Percentiles rank a stretch among this genome's conserved stretches.
These are phyloP conservation scores for Ophiosphaerella korrae DNA, from an alignment of 2,329 filamentous ascomycete species.

Conservation along the genomic window DNA sequence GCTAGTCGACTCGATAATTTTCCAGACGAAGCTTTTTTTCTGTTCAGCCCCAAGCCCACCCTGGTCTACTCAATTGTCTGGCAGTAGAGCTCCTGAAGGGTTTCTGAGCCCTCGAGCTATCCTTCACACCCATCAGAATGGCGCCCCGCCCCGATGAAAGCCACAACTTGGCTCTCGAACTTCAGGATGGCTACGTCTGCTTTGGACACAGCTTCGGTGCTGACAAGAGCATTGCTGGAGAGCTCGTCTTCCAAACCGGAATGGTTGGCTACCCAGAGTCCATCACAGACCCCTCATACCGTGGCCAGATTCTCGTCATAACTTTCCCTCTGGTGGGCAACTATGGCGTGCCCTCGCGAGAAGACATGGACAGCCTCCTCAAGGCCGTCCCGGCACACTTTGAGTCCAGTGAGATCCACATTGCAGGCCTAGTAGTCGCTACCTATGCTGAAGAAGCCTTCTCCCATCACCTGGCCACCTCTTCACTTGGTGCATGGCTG, in stretches of 20 bases:
- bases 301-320: conserved; percentile 92
- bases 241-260: conserved; percentile 98
- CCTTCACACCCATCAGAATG: conserved; percentile 36
- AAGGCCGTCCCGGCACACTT: conserved; percentile 89
- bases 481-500: conserved; percentile 91
- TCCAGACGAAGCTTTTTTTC: conserved; percentile 13
- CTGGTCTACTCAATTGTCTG: conserved; percentile 32
- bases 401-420: conserved; percentile 89
- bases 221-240: conserved; percentile 89
- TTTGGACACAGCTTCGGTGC: conserved; percentile 97
- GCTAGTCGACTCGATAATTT: not conserved
- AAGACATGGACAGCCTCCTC: conserved; percentile 82
- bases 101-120: conserved; percentile 42
- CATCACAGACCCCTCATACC: conserved; percentile 84
- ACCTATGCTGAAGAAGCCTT: conserved; percentile 94
- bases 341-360: conserved; percentile 91
- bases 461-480: conserved; percentile 90
- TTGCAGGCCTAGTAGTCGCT: conserved; percentile 87
- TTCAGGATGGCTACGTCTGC: conserved; percentile 88
- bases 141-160: conserved; percentile 45
- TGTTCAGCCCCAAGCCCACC: conserved; percentile 15
- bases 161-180: conserved; percentile 81
- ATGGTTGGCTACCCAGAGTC: conserved; percentile 99
- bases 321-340: conserved; percentile 96
- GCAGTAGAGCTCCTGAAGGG: conserved; percentile 40